Evolutionary conservation across 2,329 filamentous ascomycete species (phyloP), one percentile per base, ranked within the genome.

Genomic region (Talaromyces sp.): DNA sequence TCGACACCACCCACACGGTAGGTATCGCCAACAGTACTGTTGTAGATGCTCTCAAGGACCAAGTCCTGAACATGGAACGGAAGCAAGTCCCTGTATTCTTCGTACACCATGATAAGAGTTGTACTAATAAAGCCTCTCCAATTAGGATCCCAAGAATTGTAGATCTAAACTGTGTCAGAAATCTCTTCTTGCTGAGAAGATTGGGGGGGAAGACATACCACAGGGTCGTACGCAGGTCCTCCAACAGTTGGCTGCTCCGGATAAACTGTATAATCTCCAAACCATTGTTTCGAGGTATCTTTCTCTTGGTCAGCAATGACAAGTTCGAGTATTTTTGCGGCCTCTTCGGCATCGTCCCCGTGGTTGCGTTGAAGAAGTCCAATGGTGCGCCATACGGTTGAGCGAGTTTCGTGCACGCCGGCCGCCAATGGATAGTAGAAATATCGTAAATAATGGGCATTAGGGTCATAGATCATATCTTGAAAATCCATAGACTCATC

Each of bases 51-150:
- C 39, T 80, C 73, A 0, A 84, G 66, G 56, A 87, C 81, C n/a
- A 80, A 72, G 0, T 65, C 56, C 13, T 75, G 69, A 0, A 77
- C 64, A 7, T 73, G 65, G 8, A 68, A 59, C 0, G 74, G 71
- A 5, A 81, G 66, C 1, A 85, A 72, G 58, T 79, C 66, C 0
- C 74, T 67, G 56, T 82, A 86, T 61, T 86, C 83, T 65, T 86
- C 84, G 21, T 84, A 73, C 21, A 79, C 79, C 39, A 85, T 71
- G 25, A 86, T 78, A 9, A 86, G 76, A 0, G 81, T 78, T 0
- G 81, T 84, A 13, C 82, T 81, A 35, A 86, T 76, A 58, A 87
- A 86, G 0, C 83, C 83, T 51, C 84, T 75, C 84, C 84, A 86
- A 61, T 86, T 86, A 1, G 83, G 83, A 63, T 86, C 84, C 80